Evolutionary conservation across 192 early-diverging fungal species (phyloP).

Genomic region (Backusella psychrophila): DNA sequence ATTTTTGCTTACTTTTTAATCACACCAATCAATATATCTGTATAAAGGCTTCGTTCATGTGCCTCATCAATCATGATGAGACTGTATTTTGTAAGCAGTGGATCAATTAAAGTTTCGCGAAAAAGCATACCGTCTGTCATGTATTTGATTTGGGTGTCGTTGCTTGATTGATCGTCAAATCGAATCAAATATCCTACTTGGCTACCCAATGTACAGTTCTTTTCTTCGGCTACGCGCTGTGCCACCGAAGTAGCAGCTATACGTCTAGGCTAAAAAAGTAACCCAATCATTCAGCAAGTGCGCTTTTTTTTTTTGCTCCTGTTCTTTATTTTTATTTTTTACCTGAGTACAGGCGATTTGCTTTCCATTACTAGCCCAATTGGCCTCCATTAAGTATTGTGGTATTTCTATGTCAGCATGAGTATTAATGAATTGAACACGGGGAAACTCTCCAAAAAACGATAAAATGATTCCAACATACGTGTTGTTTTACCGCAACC

Average conservation of each 20-base stretch:
- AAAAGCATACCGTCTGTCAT: constrained; percentile 88
- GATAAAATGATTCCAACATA: constrained; percentile 29
- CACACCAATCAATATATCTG: constrained; percentile 69
- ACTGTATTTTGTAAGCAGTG: constrained; percentile 66
- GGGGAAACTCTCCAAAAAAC: background rate
- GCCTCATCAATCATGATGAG: constrained; percentile 84
- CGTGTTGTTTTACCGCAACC: constrained; percentile 84
- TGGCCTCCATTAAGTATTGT: constrained; percentile 75
- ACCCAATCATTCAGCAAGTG: too few species aligned
- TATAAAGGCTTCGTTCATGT: constrained; percentile 71
- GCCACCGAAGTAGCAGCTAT: constrained; percentile 75
- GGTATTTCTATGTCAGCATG: constrained; percentile 58
- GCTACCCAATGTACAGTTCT: constrained; percentile 60
- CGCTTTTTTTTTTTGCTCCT: constrained; percentile 52
- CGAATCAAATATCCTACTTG: constrained; percentile 80
- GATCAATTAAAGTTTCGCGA: constrained; percentile 74
- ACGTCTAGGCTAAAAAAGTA: constrained; percentile 54
- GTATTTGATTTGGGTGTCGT: constrained; percentile 70
- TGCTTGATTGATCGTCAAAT: constrained; percentile 58
- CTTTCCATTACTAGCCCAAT: constrained; percentile 61
- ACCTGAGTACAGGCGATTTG: constrained; percentile 78
- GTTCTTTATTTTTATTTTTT: constrained; percentile 55
- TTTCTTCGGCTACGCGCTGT: constrained; percentile 73
- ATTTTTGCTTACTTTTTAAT: constrained; percentile 69
- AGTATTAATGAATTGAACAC: background rate